Evolutionary conservation across 1,284 basidiomycete species (phyloP).

Genomic region (Sporisorium sorghi): DNA sequence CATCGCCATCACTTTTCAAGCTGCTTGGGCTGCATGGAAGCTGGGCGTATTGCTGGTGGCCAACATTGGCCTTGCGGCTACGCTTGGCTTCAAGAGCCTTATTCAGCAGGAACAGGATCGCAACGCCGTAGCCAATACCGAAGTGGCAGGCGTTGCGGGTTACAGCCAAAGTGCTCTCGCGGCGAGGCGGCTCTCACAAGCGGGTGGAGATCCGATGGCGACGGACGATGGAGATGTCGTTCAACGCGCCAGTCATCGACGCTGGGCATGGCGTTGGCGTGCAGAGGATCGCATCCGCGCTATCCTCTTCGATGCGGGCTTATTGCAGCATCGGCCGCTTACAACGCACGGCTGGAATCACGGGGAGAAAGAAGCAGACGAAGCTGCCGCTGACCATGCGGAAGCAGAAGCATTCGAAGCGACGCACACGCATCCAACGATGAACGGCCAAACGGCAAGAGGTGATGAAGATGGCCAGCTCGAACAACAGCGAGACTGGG

Average conservation of each 20-base stretch:
- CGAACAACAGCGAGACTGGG: constrained; percentile 21
- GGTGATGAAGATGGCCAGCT: constrained; percentile 1
- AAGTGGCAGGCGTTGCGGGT: constrained; percentile 18
- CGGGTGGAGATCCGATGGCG: neutral
- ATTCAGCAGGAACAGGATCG: constrained; percentile 28
- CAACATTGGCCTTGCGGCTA: constrained; percentile 27
- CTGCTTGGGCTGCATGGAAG: constrained; percentile 53
- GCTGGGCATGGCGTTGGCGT: constrained; percentile 42
- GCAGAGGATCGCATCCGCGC: constrained; percentile 48
- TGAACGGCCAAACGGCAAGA: neutral
- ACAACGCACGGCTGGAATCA: constrained; percentile 15
- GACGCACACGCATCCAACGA: neutral
- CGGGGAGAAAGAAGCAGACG: neutral
- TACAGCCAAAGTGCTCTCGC: constrained; percentile 17
- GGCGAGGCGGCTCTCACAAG: constrained; percentile 1
- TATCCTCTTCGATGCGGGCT: constrained; percentile 35
- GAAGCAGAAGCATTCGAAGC: constrained; percentile 1
- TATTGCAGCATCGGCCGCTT: constrained; percentile 19
- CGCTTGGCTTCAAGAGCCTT: constrained; percentile 25
- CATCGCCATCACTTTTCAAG: constrained; percentile 48
- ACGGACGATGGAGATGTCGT: constrained; percentile 19
- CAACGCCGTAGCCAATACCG: constrained; percentile 11
- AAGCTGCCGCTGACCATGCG: neutral
- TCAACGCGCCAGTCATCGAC: constrained; percentile 19
- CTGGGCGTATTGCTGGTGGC: constrained; percentile 31